Evolutionary conservation across 768 basidiomycete species (phyloP).

Genomic region (Pseudohyphozyma bogoriensis): DNA sequence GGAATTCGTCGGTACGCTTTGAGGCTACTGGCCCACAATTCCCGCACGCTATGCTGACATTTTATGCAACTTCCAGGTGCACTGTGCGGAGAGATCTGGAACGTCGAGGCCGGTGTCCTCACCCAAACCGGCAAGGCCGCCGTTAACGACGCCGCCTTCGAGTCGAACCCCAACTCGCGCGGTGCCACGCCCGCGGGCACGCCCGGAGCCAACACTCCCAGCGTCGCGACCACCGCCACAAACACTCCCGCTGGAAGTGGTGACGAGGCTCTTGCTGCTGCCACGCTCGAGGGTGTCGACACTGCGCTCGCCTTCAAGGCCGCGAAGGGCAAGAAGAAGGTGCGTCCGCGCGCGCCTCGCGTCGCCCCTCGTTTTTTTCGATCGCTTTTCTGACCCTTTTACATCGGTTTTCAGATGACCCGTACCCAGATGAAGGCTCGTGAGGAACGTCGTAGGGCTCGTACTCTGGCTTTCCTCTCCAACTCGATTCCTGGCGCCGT

Average conservation of each 20-base stretch:
- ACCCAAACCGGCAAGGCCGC: conserved; percentile 80
- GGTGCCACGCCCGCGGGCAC: conserved; percentile 14
- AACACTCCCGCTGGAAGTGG: conserved; percentile 24
- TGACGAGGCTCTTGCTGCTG: conserved; percentile 20
- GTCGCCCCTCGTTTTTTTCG: not conserved
- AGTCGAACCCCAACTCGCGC: conserved; percentile 32
- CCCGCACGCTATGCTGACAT: conserved; percentile 24
- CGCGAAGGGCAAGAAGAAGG: conserved; percentile 27
- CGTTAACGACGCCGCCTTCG: conserved; percentile 72
- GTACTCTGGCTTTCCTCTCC: conserved; percentile 28
- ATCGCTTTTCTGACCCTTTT: not conserved
- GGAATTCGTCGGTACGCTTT: conserved; percentile 37
- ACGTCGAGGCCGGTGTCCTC: conserved; percentile 74
- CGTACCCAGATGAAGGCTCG: conserved; percentile 29
- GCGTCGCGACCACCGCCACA: not conserved
- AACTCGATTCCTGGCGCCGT: conserved; percentile 15
- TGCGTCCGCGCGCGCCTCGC: no score
- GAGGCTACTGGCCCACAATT: conserved; percentile 12
- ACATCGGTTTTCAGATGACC: conserved; percentile 3
- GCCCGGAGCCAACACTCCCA: conserved; percentile 15
- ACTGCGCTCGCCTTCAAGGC: conserved; percentile 28
- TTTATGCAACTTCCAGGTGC: not conserved
- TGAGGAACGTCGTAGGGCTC: conserved; percentile 27
- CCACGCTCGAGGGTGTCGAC: conserved; percentile 10
- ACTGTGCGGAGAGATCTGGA: conserved; percentile 84